Evolutionary conservation across 306 rosid genomes (phyloP).

Genomic region (Ormosia semicastrata): DNA sequence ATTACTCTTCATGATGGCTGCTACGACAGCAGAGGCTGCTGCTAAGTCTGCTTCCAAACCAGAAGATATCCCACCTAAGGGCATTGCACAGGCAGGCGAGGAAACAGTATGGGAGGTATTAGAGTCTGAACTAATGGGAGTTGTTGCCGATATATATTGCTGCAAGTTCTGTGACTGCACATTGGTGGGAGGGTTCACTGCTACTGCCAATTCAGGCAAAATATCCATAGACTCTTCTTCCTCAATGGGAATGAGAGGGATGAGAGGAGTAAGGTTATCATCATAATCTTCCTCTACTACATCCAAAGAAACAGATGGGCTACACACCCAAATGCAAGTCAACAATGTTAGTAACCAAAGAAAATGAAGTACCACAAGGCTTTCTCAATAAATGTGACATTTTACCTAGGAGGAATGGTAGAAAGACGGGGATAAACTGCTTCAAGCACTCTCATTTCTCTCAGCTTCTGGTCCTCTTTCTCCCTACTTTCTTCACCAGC

Average conservation of each 20-base stretch:
- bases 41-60: conserved; percentile 42
- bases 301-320: conserved; percentile 56
- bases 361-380: neutral
- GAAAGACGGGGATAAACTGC: conserved; percentile 72
- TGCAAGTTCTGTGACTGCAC: conserved; percentile 26
- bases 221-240: conserved; percentile 43
- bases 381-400: conserved; percentile 1
- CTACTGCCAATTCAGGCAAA: conserved; percentile 21
- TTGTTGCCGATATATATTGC: conserved; percentile 8
- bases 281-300: conserved; percentile 49
- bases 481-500: conserved; percentile 80
- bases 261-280: conserved; percentile 50
- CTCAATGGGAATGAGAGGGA: conserved; percentile 68
- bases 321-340: conserved; percentile 21
- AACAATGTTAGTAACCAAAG: conserved; percentile 15
- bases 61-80: conserved; percentile 27
- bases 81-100: conserved; percentile 1
- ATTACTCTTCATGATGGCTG: conserved; percentile 41
- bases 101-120: neutral
- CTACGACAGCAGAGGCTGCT: conserved; percentile 48
- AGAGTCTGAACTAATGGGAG: neutral
- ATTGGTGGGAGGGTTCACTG: conserved; percentile 13
- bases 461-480: conserved; percentile 42
- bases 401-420: conserved; percentile 70
- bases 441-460: conserved; percentile 70